Base-by-base conservation (phyloP, 1,284 basidiomycete genomes). In the Takashimella koratensis region DNA sequence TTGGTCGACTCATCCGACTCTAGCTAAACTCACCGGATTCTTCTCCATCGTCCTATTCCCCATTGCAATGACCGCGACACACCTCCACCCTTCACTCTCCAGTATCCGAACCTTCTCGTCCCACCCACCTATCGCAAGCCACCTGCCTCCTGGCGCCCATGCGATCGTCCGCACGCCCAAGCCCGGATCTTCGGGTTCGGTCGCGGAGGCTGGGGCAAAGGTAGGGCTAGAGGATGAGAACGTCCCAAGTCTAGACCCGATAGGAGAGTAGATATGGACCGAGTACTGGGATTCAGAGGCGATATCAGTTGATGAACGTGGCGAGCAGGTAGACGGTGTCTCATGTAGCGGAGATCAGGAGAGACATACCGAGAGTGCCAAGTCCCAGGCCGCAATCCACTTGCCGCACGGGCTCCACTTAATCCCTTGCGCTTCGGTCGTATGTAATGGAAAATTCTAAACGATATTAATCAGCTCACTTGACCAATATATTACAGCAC, bases 71-170 rank as follows among this genome's bases (percentile, higher is more conserved):
- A 81, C 82, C 10, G 79, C 79, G 16, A 87, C 80, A n/a, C 82
- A 79, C 22, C 83, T 82, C 88, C 90, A 92, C 41, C 84, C 88
- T 40, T 89, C 74, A 63, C 81, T 84, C 65, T 90, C 87, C 21
- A 93, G 75, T 49, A 93, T 81, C 60, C 90, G 78, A 23, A 92
- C 88, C 76, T 86, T 89, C 62, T 91, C 87, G 70, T 92, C 88
- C 82, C 86, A 90, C 5, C 90, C 90, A 11, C 83, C 84, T 0
- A 91, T 78, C 2, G 85, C 86, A 5, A 93, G 76, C 67, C 86
- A 90, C 62, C 82, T 78, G 2, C 90, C 88, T 47, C 79, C 85
- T 1, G 90, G 90, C 71, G 91, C 87, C 91, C 91, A 94, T 11
- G 82, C 77, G 0, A 86, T 83, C 44, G 75, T 77, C 5, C 88